phyloP scores from a whole-genome alignment of 2,329 filamentous ascomycete species.

The Exserohilum turcica region DNA sequence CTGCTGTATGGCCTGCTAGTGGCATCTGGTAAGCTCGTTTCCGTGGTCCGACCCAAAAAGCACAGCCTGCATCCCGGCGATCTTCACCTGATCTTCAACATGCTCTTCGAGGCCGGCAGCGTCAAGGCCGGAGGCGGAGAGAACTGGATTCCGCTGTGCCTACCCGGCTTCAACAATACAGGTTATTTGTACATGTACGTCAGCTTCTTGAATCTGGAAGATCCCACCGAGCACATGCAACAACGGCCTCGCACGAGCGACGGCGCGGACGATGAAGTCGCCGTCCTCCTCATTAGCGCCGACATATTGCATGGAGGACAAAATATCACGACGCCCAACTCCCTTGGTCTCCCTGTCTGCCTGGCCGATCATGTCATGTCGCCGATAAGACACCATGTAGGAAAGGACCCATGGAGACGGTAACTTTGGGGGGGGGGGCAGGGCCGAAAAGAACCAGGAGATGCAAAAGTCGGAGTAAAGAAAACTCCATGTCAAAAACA shows the following conservation, averaged over 20 bases:
- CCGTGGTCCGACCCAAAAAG: conserved; percentile 89
- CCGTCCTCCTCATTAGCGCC: conserved; percentile 87
- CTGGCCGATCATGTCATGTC: too few species aligned
- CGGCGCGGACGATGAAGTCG: conserved; percentile 71
- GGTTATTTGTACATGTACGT: conserved; percentile 99
- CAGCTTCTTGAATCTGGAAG: conserved; percentile 78
- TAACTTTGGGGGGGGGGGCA: too few species aligned
- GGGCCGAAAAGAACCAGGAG: too few species aligned
- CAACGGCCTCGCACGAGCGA: conserved; percentile 45
- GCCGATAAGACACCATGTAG: too few species aligned
- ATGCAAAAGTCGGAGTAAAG: too few species aligned
- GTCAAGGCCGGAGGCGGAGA: conserved; percentile 93
- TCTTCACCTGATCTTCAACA: conserved; percentile 96
- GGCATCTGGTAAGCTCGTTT: conserved; percentile 89
- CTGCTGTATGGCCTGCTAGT: conserved; percentile 93
- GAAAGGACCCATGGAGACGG: too few species aligned
- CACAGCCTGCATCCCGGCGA: conserved; percentile 96
- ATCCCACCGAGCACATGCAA: conserved; percentile 51
- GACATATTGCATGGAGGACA: too few species aligned
- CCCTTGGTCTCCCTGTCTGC: too few species aligned
- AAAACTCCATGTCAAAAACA: too few species aligned
- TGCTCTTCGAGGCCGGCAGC: conserved; percentile 94
- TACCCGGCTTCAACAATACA: conserved; percentile 95
- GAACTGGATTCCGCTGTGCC: conserved; percentile 94
- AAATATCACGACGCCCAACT: too few species aligned